Percentiles rank a stretch among this genome's conserved stretches.
These are phyloP conservation scores for Chytriomyces sp. DNA, from an alignment of 192 early-diverging fungal species.

Conservation along the genomic window DNA sequence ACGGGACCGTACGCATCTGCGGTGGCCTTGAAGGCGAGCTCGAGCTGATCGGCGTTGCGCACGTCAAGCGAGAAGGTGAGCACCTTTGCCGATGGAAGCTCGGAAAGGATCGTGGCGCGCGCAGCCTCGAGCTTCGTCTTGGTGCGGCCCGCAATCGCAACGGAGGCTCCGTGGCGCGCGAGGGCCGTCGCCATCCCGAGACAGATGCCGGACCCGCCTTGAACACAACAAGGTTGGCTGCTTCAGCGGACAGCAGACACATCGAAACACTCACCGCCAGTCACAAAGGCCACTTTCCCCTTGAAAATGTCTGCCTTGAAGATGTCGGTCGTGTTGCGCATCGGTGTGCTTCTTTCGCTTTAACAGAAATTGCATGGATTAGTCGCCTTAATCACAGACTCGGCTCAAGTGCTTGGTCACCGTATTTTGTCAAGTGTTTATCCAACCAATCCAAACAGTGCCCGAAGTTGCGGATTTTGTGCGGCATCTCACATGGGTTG, in stretches of 20 bases:
- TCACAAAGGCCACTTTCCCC: conserved; percentile 68
- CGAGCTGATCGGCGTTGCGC: conserved; percentile 59
- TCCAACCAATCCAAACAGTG: too few relatives aligned
- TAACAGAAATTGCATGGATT: too few relatives aligned
- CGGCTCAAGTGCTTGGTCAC: too few relatives aligned
- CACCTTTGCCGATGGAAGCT: conserved; percentile 8
- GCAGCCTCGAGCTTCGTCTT: conserved; percentile 67
- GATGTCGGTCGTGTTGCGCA: background rate
- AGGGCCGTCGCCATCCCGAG: conserved; percentile 22
- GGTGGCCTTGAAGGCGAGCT: conserved; percentile 59
- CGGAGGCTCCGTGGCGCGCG: conserved; percentile 47
- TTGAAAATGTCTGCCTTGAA: conserved; percentile 48
- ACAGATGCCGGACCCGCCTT: conserved; percentile 34
- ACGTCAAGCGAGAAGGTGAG: conserved; percentile 65
- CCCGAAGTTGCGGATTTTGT: too few relatives aligned
- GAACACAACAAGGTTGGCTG: conserved; percentile 61
- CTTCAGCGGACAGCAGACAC: conserved; percentile 71
- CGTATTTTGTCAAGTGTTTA: too few relatives aligned
- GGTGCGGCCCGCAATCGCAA: conserved; percentile 66
- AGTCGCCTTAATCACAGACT: too few relatives aligned
- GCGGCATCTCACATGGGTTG: too few relatives aligned
- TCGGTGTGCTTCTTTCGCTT: too few relatives aligned
- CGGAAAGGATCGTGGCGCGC: background rate
- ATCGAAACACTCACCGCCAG: conserved; percentile 69
- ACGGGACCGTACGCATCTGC: conserved; percentile 66